These are phyloP conservation scores for Yarrowia keelungensis DNA, from an alignment of 805 yeast genomes.

Conservation along the genomic window DNA sequence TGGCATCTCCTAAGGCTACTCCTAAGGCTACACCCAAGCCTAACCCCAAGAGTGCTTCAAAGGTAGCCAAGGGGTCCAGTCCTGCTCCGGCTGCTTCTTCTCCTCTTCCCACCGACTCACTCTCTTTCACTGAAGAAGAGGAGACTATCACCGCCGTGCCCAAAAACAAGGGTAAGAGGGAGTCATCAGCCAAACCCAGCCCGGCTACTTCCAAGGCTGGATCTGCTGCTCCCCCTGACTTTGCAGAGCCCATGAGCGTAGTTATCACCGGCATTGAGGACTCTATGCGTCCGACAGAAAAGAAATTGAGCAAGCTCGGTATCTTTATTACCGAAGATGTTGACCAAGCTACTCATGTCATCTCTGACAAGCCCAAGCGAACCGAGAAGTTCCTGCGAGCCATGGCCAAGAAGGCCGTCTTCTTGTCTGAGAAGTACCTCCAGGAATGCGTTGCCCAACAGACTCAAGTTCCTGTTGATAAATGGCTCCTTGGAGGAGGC, in stretches of 20 bases:
- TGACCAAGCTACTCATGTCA: conserved; percentile 54
- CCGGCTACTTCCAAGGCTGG: conserved; percentile 22
- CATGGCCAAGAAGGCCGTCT: conserved; percentile 57
- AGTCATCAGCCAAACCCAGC: neutral
- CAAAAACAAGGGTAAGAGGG: conserved; percentile 5
- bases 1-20: conserved; percentile 6
- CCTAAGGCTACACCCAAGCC: conserved; percentile 17
- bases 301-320: conserved; percentile 57
- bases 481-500: conserved; percentile 42
- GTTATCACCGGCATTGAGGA: conserved; percentile 41
- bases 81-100: conserved; percentile 8
- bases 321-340: conserved; percentile 56
- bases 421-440: conserved; percentile 43
- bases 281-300: conserved; percentile 31
- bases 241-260: conserved; percentile 37
- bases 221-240: conserved; percentile 13
- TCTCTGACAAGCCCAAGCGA: conserved; percentile 82
- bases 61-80: neutral
- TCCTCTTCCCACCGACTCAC: neutral
- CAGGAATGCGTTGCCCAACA: conserved; percentile 41
- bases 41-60: neutral
- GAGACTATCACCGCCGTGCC: conserved; percentile 14
- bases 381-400: conserved; percentile 86
- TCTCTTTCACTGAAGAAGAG: neutral
- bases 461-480: conserved; percentile 44